Conservation (phyloP, 352 stramenopile genomes). For the Globisporangium nunn region DNA sequence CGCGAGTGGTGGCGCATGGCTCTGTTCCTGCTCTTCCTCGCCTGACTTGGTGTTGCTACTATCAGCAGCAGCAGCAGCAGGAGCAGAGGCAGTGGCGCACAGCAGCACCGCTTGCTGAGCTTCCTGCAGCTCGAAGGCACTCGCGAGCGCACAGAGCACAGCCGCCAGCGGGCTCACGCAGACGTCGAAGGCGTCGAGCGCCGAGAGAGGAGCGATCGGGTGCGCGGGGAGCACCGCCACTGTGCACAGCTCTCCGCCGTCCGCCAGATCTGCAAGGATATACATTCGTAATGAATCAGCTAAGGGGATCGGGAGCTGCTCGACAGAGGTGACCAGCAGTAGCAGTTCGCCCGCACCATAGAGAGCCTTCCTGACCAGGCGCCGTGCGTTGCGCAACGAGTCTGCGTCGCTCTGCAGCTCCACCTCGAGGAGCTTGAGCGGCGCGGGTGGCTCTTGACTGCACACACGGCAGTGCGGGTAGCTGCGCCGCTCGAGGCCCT, state of each 20-base stretch:
- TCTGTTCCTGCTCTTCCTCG: not conserved
- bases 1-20: not conserved
- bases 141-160: slow-evolving; percentile 5
- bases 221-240: slow-evolving; percentile 10
- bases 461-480: not conserved
- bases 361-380: slow-evolving; percentile 5
- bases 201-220: not conserved
- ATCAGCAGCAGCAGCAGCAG: too few species aligned
- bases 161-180: slow-evolving; percentile 10
- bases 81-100: not conserved
- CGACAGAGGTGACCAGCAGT: too few species aligned
- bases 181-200: slow-evolving; percentile 11
- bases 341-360: slow-evolving; percentile 1
- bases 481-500: not conserved
- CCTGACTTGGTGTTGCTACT: too few species aligned
- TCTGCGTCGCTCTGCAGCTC: slow-evolving; percentile 19
- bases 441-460: slow-evolving; percentile 10
- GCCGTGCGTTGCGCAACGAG: slow-evolving; percentile 2
- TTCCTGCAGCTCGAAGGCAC: not conserved
- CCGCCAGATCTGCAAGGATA: slow-evolving; percentile 5
- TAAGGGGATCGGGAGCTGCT: too few species aligned
- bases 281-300: too few species aligned
- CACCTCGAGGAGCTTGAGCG: slow-evolving; percentile 27
- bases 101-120: not conserved
- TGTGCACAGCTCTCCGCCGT: slow-evolving; percentile 3